Base-by-base conservation (phyloP, 805 yeast genomes). In the Debaryomyces prosopidis region DNA sequence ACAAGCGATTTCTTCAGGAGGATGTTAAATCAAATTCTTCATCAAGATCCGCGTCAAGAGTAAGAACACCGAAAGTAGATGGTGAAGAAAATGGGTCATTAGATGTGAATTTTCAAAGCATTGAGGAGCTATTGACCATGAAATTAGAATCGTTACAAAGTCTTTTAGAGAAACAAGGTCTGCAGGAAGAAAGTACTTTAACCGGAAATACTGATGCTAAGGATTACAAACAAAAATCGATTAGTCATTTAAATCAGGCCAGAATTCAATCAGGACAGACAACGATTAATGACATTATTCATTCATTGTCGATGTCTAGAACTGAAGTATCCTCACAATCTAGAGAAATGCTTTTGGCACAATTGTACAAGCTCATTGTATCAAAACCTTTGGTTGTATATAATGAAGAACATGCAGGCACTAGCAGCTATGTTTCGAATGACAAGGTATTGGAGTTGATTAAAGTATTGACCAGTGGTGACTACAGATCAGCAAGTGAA, bases 341-440 rank as follows among this genome's bases (percentile, higher is more conserved):
- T 7, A 59, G 83, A 45, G 82, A 79, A 52, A 52, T 76, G 48
- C 63, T 80, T 20, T 58, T 78, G 48, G 80, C 78, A 5, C 82
- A 80, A 56, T 61, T 80, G 40, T 77, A 71, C 53, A 74, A 74
- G 46, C 59, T 78, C 57, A 65, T 75, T 28, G 74, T 75, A 5
- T 65, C 69, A 37, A 73, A 68, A 43, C 76, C 79, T 7, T 52
- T 72, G 26, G 42, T 61, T 5, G 58, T 66, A 2, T 60, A 55
- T 47, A 70, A 70, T 48, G 73, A 71, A 37, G 68, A 66, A 45
- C 50, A 61, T 50, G 48, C 55, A 5, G 76, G 72, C 7, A 67
- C 68, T n/a, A 65, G 61, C 31, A 55, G 57, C 23, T 70, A 63
- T 53, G 67, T 75, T 30, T 59, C 64, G 16, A 76, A 72, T 27